phyloP scores from a whole-genome alignment of 2,329 filamentous ascomycete genomes.

The Alternaria novae-zelandiae region DNA sequence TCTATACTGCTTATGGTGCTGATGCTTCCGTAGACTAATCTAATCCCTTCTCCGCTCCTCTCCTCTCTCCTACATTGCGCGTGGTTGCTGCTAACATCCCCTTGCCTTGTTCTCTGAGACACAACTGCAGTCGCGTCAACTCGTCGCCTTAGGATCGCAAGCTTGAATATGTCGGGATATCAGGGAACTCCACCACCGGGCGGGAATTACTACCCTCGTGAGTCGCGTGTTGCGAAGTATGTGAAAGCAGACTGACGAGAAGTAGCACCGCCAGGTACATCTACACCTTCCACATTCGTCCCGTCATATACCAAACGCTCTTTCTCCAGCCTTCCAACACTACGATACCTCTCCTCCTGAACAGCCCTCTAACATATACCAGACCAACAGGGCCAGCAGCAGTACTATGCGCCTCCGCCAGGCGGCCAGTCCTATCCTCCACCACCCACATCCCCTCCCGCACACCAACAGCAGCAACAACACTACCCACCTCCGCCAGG shows the following conservation, averaged over 20 bases:
- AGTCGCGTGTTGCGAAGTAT: conserved; percentile 11
- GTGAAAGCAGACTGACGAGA: conserved; percentile 16
- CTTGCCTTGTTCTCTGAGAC: not conserved
- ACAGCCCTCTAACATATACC: conserved; percentile 8
- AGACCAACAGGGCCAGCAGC: conserved; percentile 42
- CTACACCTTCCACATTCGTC: not conserved
- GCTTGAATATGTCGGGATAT: conserved; percentile 37
- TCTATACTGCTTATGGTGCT: conserved; percentile 28
- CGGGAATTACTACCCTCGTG: conserved; percentile 47
- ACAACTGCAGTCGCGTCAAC: not conserved
- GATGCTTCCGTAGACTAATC: conserved; percentile 20
- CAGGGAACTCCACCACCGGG: conserved; percentile 41
- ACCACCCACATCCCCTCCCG: conserved; percentile 42
- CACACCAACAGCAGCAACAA: conserved; percentile 37
- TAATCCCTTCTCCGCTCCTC: not conserved
- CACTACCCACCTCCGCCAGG: conserved; percentile 43
- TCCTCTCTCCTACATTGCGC: not conserved
- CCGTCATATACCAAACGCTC: not conserved
- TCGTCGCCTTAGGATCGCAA: not conserved
- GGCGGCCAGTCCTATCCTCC: conserved; percentile 43
- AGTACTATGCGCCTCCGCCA: conserved; percentile 49
- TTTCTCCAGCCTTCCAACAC: not conserved
- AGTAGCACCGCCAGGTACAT: conserved; percentile 42
- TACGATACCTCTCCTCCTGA: not conserved
- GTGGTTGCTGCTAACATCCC: not conserved